Percentiles rank a stretch among this genome's conserved stretches.
phyloP scores from a whole-genome alignment of 345 rosid species.

The Gossypium arboreum region DNA sequence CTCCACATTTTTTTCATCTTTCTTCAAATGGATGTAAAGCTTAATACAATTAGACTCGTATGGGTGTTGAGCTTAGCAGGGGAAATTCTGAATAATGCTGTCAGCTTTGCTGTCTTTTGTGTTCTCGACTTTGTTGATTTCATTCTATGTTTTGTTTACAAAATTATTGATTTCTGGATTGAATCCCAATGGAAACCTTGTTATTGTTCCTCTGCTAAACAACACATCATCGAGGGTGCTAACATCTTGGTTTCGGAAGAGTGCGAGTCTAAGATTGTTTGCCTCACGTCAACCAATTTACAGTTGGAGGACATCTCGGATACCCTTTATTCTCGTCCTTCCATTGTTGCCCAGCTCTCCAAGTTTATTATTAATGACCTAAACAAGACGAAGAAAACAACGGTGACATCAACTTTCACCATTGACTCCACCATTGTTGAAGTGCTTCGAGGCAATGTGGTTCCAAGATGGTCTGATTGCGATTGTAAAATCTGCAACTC shows the following conservation, averaged over 20 bases:
- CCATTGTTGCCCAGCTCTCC: slow-evolving; percentile 40
- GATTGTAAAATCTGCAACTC: slow-evolving; percentile 70
- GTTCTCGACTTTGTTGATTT: slow-evolving; percentile 72
- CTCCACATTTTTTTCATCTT: not conserved
- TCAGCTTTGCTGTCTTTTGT: slow-evolving; percentile 75
- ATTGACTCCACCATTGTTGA: slow-evolving; percentile 66
- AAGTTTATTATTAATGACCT: slow-evolving; percentile 36
- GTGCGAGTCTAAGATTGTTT: slow-evolving; percentile 72
- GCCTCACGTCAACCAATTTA: slow-evolving; percentile 57
- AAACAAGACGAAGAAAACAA: slow-evolving; percentile 35
- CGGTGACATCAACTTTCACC: slow-evolving; percentile 36
- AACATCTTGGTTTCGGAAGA: slow-evolving; percentile 77
- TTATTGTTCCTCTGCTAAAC: slow-evolving; percentile 66
- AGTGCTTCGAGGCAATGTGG: slow-evolving; percentile 61
- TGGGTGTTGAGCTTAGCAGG: slow-evolving; percentile 33
- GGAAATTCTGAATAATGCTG: slow-evolving; percentile 36
- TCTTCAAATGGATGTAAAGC: slow-evolving; percentile 27
- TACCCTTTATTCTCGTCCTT: slow-evolving; percentile 73
- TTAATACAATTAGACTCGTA: slow-evolving; percentile 20
- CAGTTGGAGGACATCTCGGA: slow-evolving; percentile 86
- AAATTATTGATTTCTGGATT: slow-evolving; percentile 57
- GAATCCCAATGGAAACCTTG: slow-evolving; percentile 89
- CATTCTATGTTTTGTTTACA: slow-evolving; percentile 62
- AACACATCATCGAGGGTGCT: slow-evolving; percentile 49
- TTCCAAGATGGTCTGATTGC: slow-evolving; percentile 95